phyloP scores from a whole-genome alignment of 371 early-diverging fungal genomes.

The Mucor velutinosus region DNA sequence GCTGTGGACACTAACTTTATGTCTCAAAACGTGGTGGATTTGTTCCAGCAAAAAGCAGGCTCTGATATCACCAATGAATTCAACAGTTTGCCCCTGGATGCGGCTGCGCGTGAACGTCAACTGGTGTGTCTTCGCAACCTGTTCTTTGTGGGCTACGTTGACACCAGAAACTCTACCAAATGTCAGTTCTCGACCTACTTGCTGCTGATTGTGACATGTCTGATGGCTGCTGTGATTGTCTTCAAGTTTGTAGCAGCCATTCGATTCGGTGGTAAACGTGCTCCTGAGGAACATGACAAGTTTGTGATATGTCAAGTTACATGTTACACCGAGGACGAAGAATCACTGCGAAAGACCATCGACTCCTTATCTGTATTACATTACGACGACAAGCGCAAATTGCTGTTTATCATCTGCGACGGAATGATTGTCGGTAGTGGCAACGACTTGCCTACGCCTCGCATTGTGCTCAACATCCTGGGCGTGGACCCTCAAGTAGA shows the following conservation, averaged over 20 bases:
- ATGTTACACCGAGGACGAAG: constrained; percentile 97
- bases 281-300: constrained; percentile 89
- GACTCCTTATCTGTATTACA: constrained; percentile 85
- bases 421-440: constrained; percentile 93
- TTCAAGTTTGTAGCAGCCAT: constrained; percentile 93
- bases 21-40: constrained; percentile 56
- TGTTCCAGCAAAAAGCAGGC: constrained; percentile 67
- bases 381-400: constrained; percentile 92
- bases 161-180: constrained; percentile 76
- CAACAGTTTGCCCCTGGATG: constrained; percentile 38
- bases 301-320: constrained; percentile 90
- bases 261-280: constrained; percentile 76
- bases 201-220: constrained; percentile 73
- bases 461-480: constrained; percentile 90
- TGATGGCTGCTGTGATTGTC: constrained; percentile 83
- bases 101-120: constrained; percentile 35
- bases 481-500: constrained; percentile 82
- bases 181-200: constrained; percentile 91
- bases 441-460: constrained; percentile 94
- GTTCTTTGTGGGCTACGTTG: constrained; percentile 87
- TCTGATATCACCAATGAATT: constrained; percentile 67
- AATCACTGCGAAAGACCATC: constrained; percentile 90
- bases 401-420: constrained; percentile 86
- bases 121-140: constrained; percentile 77
- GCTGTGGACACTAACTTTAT: constrained; percentile 60